Evolutionary conservation across 2,329 filamentous ascomycete species (phyloP), one percentile per base, ranked within the genome.

Genomic region (Tolypocladium guangdongense): DNA sequence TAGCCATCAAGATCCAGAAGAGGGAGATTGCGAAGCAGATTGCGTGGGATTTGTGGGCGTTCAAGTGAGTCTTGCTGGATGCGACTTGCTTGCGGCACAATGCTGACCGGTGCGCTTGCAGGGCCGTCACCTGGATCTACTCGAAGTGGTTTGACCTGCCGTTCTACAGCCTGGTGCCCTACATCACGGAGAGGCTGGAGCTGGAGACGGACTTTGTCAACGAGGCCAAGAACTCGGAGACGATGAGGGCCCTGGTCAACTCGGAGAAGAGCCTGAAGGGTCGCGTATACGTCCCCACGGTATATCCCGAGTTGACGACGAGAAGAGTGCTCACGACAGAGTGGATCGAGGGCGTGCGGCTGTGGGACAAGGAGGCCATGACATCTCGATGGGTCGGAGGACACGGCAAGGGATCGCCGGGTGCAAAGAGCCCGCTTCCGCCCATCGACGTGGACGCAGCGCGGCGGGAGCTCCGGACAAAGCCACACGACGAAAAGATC

Each of bases 1-100:
- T 97, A 24, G 93, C 93, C 2, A 81, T 99, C 66, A 99, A 99
- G 74, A 85, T 99, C 5, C 93, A 99, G 75, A 99, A 97, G 74
- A 81, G 86, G 50, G 92, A 96, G 75, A 97, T 99, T 66, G 84
- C 82, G 22, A 84, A 86, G 65, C 93, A 97, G 72, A 88, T 96
- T 38, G 83, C 84, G 5, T 96, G 90, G 90, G 93, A 99, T 75
- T 69, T 99, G 51, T 96, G 90, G 90, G 86, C 91, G 3, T 96
- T 96, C 76, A 90, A 90, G 80, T 87, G 69, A 71, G 79, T 67
- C n/a, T 33, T 6, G 6, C 10, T 3, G 18, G 16, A 10, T 12
- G 7, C 18, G 35, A 16, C 35, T 11, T 16, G 33, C 35, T 52
- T 22, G 27, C 35, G 8, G 20, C 10, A 37, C 4, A 8, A 22